phyloP scores from a whole-genome alignment of 495 filamentous ascomycete species.

The Tuber borchii region DNA sequence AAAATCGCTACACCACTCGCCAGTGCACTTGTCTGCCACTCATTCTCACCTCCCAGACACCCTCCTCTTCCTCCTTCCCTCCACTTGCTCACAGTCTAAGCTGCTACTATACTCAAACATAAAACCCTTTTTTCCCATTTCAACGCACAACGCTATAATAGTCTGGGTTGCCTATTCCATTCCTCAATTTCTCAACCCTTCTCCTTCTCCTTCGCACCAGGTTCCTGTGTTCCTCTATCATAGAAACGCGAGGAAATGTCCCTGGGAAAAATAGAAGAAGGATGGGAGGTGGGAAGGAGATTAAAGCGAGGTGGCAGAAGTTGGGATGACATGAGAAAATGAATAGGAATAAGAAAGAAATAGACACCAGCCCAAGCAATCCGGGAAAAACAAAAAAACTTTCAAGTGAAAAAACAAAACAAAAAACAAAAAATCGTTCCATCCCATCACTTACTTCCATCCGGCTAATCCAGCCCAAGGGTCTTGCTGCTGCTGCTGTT shows the following conservation, averaged over 20 bases:
- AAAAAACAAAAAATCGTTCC: constrained; percentile 16
- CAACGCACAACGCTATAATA: background rate
- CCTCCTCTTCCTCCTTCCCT: background rate
- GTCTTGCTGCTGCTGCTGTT: constrained; percentile 31
- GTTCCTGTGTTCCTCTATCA: background rate
- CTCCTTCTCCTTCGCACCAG: background rate
- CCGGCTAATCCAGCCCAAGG: constrained; percentile 35
- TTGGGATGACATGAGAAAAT: constrained; percentile 10
- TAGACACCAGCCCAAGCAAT: constrained; percentile 36
- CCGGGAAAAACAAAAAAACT: constrained; percentile 34
- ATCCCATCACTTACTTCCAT: constrained; percentile 25
- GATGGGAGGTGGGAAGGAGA: background rate
- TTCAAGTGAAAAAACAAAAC: constrained; percentile 11
- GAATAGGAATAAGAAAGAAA: constrained; percentile 14
- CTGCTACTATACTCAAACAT: background rate
- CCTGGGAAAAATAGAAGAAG: background rate
- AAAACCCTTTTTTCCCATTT: background rate
- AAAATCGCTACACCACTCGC: background rate
- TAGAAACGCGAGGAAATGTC: background rate
- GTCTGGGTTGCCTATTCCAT: background rate
- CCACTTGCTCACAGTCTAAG: background rate
- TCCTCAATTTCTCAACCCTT: background rate
- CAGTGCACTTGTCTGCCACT: background rate
- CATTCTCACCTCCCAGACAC: background rate
- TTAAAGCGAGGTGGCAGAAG: background rate